Percentiles rank a stretch among this genome's conserved stretches.
phyloP scores from a whole-genome alignment of 768 basidiomycete genomes.

The Tylopilus plumbeoviolaceoides region DNA sequence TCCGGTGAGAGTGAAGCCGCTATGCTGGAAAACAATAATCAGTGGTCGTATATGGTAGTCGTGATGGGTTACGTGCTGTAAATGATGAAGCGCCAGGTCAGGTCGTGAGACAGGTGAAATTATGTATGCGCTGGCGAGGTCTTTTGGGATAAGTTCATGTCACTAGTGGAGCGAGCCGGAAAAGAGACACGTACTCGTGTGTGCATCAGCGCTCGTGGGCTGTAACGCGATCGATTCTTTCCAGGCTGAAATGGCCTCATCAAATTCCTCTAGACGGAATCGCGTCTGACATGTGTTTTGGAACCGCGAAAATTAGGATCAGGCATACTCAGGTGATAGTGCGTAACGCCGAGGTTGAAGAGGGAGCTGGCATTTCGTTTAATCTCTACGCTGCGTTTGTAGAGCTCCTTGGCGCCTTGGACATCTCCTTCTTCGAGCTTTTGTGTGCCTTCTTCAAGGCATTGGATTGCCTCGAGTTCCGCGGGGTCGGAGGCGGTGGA shows the following conservation, averaged over 20 bases:
- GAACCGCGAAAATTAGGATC: slow-evolving; percentile 11
- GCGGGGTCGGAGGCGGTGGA: slow-evolving; percentile 83
- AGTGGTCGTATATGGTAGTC: slow-evolving; percentile 29
- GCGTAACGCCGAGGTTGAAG: slow-evolving; percentile 86
- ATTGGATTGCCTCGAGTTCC: slow-evolving; percentile 71
- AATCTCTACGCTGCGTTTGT: slow-evolving; percentile 76
- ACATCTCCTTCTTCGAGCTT: slow-evolving; percentile 87
- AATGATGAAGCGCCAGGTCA: slow-evolving; percentile 82
- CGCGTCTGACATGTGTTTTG: slow-evolving; percentile 15
- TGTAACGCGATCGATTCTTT: slow-evolving; percentile 79
- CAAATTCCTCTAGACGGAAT: slow-evolving; percentile 67
- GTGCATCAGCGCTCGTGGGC: slow-evolving; percentile 80
- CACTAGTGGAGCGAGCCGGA: slow-evolving; percentile 16
- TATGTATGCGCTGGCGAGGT: slow-evolving; percentile 87
- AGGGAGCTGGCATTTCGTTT: slow-evolving; percentile 76
- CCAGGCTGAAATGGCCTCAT: slow-evolving; percentile 82
- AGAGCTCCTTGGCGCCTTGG: slow-evolving; percentile 69
- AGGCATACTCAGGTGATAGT: slow-evolving; percentile 79
- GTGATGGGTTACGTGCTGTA: slow-evolving; percentile 51
- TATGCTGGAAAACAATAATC: slow-evolving; percentile 50
- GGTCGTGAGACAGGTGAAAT: slow-evolving; percentile 75
- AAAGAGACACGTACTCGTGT: slow-evolving; percentile 62
- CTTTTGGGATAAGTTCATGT: slow-evolving; percentile 38
- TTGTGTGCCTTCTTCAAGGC: slow-evolving; percentile 77
- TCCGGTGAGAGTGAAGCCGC: slow-evolving; percentile 81